A percentile compares a stretch with the other conserved stretches of the same genome.
These are phyloP conservation scores for Sphaerulina populicola DNA, from an alignment of 2,329 filamentous ascomycete genomes.

Conservation along the genomic window DNA sequence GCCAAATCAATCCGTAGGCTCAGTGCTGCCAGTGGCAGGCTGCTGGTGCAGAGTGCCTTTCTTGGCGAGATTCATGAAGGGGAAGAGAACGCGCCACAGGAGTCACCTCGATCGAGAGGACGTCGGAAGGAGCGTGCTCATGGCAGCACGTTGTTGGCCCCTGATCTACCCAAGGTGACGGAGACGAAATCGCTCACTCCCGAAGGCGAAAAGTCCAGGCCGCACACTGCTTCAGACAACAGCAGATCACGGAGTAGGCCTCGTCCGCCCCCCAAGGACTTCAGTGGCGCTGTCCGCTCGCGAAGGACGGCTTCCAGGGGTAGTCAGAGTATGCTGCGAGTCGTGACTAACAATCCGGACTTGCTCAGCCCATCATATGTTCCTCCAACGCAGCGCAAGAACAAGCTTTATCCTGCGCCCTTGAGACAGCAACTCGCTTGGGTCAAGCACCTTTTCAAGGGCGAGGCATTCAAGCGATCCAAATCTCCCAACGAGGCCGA, in stretches of 20 bases:
- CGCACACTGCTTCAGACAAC: constrained; percentile 32
- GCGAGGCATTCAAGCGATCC: constrained; percentile 53
- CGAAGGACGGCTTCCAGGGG: constrained; percentile 25
- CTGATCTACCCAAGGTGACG: constrained; percentile 68
- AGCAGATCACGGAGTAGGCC: constrained; percentile 72
- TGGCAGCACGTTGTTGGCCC: constrained; percentile 41
- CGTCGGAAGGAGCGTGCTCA: constrained; percentile 59
- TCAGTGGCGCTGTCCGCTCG: constrained; percentile 52
- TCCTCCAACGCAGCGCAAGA: constrained; percentile 38
- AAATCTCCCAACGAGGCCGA: constrained; percentile 43
- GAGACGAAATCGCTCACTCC: constrained; percentile 48
- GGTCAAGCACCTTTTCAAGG: constrained; percentile 65
- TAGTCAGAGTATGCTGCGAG: constrained; percentile 76
- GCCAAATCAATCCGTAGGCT: constrained; percentile 69
- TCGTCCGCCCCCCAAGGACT: constrained; percentile 79
- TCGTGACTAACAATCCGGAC: constrained; percentile 64
- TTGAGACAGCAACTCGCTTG: constrained; percentile 59
- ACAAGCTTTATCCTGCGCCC: constrained; percentile 52
- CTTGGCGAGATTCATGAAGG: constrained; percentile 68
- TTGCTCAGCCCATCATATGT: constrained; percentile 46
- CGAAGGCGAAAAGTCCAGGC: constrained; percentile 39
- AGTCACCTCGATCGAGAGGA: constrained; percentile 62
- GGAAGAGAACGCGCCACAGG: constrained; percentile 49
- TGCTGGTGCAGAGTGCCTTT: constrained; percentile 64
- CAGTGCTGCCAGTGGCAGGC: constrained; percentile 78